Conservation (phyloP, 257 asterid genomes). For the Parsonsia alboflavescens region DNA sequence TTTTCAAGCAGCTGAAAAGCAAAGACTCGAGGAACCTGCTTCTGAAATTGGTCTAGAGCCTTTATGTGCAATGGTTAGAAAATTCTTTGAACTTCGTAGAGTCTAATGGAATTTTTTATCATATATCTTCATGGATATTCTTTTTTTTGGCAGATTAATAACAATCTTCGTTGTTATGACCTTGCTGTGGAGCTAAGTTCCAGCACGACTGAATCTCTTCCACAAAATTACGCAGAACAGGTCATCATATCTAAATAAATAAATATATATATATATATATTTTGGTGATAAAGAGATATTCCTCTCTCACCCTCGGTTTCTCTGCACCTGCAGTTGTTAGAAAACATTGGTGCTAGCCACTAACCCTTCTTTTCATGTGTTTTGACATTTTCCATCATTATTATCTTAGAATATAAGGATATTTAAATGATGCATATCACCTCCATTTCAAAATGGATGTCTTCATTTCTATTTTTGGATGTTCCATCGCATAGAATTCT, state of each 20-base stretch:
- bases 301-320: too few relatives aligned
- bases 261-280: not conserved
- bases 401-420: not conserved
- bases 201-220: constrained; percentile 94
- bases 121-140: constrained; percentile 7
- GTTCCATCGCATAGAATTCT: not conserved
- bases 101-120: not conserved
- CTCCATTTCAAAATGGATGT: not conserved
- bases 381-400: not conserved
- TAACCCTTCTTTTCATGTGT: too few relatives aligned
- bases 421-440: not conserved
- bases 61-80: constrained; percentile 83
- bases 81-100: not conserved
- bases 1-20: constrained; percentile 95
- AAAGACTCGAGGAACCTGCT: constrained; percentile 95
- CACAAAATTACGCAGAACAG: constrained; percentile 94
- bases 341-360: too few relatives aligned
- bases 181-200: constrained; percentile 94
- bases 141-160: constrained; percentile 59
- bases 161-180: constrained; percentile 94
- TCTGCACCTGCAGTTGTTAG: too few relatives aligned
- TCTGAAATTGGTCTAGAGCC: constrained; percentile 97
- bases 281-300: not conserved
- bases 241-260: constrained; percentile 21
- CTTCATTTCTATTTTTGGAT: not conserved